A percentile compares a stretch with the other conserved stretches of the same genome.
These are phyloP conservation scores for Geosmithia morbida DNA, from an alignment of 2,329 filamentous ascomycete species.

Conservation along the genomic window DNA sequence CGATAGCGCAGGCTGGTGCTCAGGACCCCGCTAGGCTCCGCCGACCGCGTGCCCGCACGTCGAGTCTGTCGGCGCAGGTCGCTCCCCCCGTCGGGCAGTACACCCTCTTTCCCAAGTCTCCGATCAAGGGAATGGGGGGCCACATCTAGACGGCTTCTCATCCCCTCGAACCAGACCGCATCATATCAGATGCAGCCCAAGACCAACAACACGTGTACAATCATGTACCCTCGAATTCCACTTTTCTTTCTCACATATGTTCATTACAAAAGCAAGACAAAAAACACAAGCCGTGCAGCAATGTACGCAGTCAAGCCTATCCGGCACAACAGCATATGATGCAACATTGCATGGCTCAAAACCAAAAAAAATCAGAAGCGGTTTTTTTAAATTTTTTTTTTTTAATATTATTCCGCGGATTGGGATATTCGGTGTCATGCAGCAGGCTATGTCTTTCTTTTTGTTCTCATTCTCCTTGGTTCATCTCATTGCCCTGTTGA, in stretches of 20 bases:
- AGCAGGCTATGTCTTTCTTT: neutral
- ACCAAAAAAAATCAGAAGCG: neutral
- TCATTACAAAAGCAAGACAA: neutral
- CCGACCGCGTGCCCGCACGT: conserved; percentile 28
- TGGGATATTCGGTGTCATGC: neutral
- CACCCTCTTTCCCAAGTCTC: conserved; percentile 26
- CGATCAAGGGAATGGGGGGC: conserved; percentile 15
- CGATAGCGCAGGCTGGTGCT: conserved; percentile 10
- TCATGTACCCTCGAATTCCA: neutral
- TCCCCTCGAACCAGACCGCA: neutral
- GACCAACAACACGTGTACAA: neutral
- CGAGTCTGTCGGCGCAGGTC: conserved; percentile 25
- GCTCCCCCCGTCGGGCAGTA: conserved; percentile 31
- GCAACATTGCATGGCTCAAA: neutral
- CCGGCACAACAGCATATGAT: neutral
- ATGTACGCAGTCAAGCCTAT: neutral
- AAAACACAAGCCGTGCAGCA: conserved; percentile 1
- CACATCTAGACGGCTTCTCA: conserved; percentile 10
- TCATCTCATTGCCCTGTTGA: neutral
- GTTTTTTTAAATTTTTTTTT: too few species aligned
- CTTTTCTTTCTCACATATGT: neutral
- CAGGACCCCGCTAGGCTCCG: conserved; percentile 15
- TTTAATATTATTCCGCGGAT: too few species aligned
- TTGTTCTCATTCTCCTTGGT: neutral
- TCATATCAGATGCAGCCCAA: neutral